These are phyloP conservation scores for Fonsecaea multimorphosa DNA, from an alignment of 2,329 filamentous ascomycete species.

Conservation along the genomic window DNA sequence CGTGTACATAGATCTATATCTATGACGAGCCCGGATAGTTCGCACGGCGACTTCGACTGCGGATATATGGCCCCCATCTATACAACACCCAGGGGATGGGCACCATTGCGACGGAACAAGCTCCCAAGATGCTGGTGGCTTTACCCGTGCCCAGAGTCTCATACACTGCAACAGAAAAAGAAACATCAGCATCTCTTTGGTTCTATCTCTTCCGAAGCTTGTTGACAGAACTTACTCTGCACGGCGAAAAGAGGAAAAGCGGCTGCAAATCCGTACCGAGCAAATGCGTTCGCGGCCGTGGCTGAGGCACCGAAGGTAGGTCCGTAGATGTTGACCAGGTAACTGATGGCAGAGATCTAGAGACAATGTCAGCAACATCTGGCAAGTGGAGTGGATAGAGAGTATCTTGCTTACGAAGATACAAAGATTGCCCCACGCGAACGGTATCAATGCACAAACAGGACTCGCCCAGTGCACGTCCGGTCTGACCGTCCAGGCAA, in stretches of 20 bases:
- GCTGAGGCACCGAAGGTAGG: slow-evolving; percentile 39
- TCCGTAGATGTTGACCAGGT: slow-evolving; percentile 42
- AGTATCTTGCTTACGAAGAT: slow-evolving; percentile 53
- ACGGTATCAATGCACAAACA: slow-evolving; percentile 35
- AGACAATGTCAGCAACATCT: not conserved
- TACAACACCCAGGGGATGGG: slow-evolving; percentile 14
- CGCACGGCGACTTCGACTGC: slow-evolving; percentile 11
- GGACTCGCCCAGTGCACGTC: slow-evolving; percentile 49
- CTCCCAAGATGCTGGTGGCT: slow-evolving; percentile 14
- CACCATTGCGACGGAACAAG: slow-evolving; percentile 9
- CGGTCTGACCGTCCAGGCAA: slow-evolving; percentile 50
- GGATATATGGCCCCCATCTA: slow-evolving; percentile 6
- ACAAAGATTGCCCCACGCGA: slow-evolving; percentile 40
- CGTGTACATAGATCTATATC: not conserved
- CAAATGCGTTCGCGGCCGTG: slow-evolving; percentile 44
- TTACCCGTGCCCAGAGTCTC: slow-evolving; percentile 8
- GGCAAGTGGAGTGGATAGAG: not conserved
- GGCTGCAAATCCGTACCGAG: slow-evolving; percentile 43
- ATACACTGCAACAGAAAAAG: not conserved
- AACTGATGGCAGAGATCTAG: slow-evolving; percentile 51
- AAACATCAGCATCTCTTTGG: not conserved
- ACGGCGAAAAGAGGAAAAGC: slow-evolving; percentile 46
- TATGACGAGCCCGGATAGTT: not conserved
- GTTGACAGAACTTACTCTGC: slow-evolving; percentile 24
- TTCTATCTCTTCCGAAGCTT: too few relatives aligned